These are phyloP conservation scores for Stephania cephalantha DNA, from an alignment of 164 flowering plant genomes.

Conservation along the genomic window DNA sequence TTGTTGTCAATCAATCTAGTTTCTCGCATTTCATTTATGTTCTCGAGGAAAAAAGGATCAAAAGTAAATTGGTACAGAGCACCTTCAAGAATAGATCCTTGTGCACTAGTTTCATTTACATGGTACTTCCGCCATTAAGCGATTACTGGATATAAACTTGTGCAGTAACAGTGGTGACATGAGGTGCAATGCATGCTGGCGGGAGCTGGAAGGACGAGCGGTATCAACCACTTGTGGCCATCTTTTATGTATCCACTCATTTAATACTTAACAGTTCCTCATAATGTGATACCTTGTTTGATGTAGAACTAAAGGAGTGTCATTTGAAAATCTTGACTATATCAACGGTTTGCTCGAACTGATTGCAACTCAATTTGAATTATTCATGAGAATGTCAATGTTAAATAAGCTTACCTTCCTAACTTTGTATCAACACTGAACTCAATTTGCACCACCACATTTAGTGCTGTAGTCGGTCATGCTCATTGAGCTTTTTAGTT, in stretches of 20 bases:
- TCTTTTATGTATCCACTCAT: conserved; percentile 60
- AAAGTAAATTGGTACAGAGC: not conserved
- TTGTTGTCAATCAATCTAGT: not conserved
- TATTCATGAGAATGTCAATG: not conserved
- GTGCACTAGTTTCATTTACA: not conserved
- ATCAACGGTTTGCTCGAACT: not conserved
- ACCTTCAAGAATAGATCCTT: not conserved
- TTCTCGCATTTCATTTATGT: not conserved
- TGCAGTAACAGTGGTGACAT: conserved; percentile 30
- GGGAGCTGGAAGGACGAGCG: conserved; percentile 82
- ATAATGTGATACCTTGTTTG: not conserved
- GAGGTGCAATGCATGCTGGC: conserved; percentile 96
- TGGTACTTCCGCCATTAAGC: not conserved
- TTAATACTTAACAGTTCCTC: not conserved
- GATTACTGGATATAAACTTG: not conserved
- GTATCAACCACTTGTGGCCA: conserved; percentile 81
- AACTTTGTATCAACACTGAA: not conserved
- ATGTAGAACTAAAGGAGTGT: not conserved
- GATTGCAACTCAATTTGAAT: not conserved
- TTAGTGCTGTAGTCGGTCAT: not conserved
- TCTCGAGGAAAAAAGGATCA: not conserved
- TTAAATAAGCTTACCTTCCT: not conserved
- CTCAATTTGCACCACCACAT: not conserved
- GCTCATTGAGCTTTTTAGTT: not conserved
- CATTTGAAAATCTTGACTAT: not conserved